Evolutionary conservation across 1,284 basidiomycete species (phyloP), one percentile per base, ranked within the genome.

Genomic region (Grifola frondosa): DNA sequence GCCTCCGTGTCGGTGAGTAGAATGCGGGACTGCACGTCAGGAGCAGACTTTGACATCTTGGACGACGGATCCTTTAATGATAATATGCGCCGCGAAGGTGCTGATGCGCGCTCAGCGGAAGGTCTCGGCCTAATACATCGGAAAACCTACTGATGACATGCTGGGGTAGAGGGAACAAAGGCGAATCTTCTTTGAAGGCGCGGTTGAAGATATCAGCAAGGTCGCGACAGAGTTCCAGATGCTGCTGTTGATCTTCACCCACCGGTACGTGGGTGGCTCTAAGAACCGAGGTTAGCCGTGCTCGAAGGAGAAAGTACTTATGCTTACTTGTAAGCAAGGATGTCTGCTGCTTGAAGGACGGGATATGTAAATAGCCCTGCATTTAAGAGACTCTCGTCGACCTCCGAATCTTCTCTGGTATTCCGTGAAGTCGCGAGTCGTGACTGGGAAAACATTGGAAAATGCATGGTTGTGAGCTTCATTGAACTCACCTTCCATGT

Each of bases 31-130:
- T 78, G 69, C 1, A 78, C 54, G 59, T 91, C 83, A 0, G 85
- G 86, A 0, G 90, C 77, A 0, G 95, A 97, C 65, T 97, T 97
- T 30, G 93, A 97, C 95, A 98, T 98, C 66, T 97, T 98, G 9
- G 84, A 78, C 0, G 73, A 70, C 1, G 94, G 91, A 61, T 96
- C 88, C 43, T 83, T 84, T 12, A 98, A 79, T 3, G 91, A 95
- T 7, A 96, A 78, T 13, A 94, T 72, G 38, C 90, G 79, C 60
- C 79, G 81, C 2, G 83, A 84, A 0, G 83, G 77, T 0, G 91
- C 93, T 95, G 52, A 3, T n/a, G n/a, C n/a, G n/a, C n/a, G n/a
- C n/a, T n/a, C n/a, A n/a, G n/a, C 6, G 28, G 7, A 9, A n/a
- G 24, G 39, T 23, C 22, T 40, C 33, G 4, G 28, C 7, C 20